Evolutionary conservation across 2,329 filamentous ascomycete genomes (phyloP), one percentile per base, ranked within the genome.

Genomic region (Microdochium paspali): DNA sequence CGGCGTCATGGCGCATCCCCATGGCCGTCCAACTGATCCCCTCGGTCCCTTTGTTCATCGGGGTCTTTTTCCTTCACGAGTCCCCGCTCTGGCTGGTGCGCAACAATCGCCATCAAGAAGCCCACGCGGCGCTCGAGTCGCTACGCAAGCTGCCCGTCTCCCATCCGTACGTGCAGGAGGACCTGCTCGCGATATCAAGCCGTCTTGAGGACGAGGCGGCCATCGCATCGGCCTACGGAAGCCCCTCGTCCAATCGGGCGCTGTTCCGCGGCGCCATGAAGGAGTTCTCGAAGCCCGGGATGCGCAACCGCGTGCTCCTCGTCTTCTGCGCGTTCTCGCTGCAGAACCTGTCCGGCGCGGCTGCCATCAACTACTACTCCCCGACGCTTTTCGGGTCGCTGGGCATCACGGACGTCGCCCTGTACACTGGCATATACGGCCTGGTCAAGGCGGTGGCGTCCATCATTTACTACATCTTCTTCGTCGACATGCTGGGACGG

Each of bases 351-450:
- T 67, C 66, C 5, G 67, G 67, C 43, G 66, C 66, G 15, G 61
- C 65, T 56, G 65, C 67, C 10, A 69, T 70, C 48, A 69, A 70
- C 59, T 70, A 70, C 58, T 67, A 71, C 54, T 66, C 66, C 0
- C 66, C 66, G 1, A 66, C 64, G 10, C 57, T 70, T 4, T 70
- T 70, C 32, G 57, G 58, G 3, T 69, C 66, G 0, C 61, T 77
- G 0, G 73, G 74, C 1, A 70, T 76, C 24, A 65, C 61, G 5
- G 66, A 69, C 26, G 62, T 66, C 10, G 56, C 65, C 6, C 65
- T 77, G 24, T 72, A 71, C 4, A 76, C 73, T 0, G 73, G 74
- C 2, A 70, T 77, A 47, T 77, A 75, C 50, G 73, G 74, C 3
- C 64, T 70, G 4, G 65, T 70, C 28, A 70, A 70, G 54, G 66